Evolutionary conservation across 1,284 basidiomycete genomes (phyloP), one percentile per base, ranked within the genome.

Genomic region (Pholiota adiposa): DNA sequence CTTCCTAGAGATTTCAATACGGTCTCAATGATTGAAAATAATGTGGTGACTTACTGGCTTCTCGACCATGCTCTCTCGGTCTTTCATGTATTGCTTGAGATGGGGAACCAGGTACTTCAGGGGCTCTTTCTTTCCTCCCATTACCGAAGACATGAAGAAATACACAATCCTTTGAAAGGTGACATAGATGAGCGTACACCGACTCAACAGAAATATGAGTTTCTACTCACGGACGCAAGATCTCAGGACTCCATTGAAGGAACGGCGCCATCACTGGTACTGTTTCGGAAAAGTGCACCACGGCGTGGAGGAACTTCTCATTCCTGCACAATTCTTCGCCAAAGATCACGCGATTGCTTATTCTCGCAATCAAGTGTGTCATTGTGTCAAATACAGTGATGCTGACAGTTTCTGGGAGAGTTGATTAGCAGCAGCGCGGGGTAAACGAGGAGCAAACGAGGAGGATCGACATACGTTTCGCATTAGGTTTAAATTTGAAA

Each of bases 331-430:
- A 51, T 5, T 77, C 77, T 3, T 71, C 55, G 2, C 82, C 80
- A 54, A 83, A 75, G 56, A 83, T 79, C 9, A 78, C 75, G 41
- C 80, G 74, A 63, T 81, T 83, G 60, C 73, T 79, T 29, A 77
- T 73, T 27, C 79, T 71, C 8, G 78, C 77, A 41, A 83, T 73
- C 29, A 82, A 65, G 41, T 74, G 69, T 27, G 74, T 75, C 73
- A 81, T 77, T 12, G 73, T 74, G 27, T 70, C 63, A 52, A 77
- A 74, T 19, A 75, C 65, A 11, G 70, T 70, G 4, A 78, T 50
- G 6, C 58, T 63, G 16, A 63, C 56, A 58, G 69, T 71, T 55
- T 69, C 73, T 75, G 54, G 33, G 27, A 57, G 51, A 52, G 38
- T 19, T 34, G 21, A 18, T 46, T 18, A 41, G 33, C 31, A 16